phyloP scores from a whole-genome alignment of 2,329 filamentous ascomycete species.

The Samsoniella hepiali region DNA sequence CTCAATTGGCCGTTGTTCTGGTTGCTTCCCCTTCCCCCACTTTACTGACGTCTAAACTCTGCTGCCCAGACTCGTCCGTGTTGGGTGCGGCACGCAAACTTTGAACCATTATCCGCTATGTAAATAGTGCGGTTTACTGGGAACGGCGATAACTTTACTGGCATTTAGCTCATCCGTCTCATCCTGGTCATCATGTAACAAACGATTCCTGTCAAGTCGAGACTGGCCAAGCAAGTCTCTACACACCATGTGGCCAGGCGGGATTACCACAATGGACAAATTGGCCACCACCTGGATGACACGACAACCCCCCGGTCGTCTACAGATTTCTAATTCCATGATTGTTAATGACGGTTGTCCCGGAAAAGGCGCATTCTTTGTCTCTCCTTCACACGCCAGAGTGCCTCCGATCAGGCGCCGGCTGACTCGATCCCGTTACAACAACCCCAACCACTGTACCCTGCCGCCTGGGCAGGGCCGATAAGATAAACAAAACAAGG shows the following conservation, averaged over 20 bases:
- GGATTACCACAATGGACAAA: neutral
- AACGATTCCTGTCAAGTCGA: neutral
- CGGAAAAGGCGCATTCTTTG: neutral
- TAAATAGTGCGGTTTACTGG: neutral
- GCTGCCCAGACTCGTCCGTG: neutral
- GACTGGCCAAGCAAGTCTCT: neutral
- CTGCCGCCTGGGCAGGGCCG: neutral
- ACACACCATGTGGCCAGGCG: neutral
- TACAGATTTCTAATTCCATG: neutral
- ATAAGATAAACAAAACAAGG: constrained; percentile 10
- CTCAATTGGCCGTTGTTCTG: constrained; percentile 3
- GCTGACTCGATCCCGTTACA: constrained; percentile 11
- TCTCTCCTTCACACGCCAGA: neutral
- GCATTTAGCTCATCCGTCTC: neutral
- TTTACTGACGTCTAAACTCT: constrained; percentile 14
- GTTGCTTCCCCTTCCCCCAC: constrained; percentile 13
- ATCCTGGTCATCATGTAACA: neutral
- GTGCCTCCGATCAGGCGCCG: constrained; percentile 14
- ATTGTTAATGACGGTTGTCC: neutral
- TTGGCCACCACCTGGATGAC: neutral
- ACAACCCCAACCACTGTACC: neutral
- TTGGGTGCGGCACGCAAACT: constrained; percentile 9
- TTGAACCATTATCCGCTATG: constrained; percentile 2
- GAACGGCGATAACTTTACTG: neutral
- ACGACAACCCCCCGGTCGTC: neutral